Conservation (phyloP, 768 basidiomycete species). For the Pleurotus giganteus region DNA sequence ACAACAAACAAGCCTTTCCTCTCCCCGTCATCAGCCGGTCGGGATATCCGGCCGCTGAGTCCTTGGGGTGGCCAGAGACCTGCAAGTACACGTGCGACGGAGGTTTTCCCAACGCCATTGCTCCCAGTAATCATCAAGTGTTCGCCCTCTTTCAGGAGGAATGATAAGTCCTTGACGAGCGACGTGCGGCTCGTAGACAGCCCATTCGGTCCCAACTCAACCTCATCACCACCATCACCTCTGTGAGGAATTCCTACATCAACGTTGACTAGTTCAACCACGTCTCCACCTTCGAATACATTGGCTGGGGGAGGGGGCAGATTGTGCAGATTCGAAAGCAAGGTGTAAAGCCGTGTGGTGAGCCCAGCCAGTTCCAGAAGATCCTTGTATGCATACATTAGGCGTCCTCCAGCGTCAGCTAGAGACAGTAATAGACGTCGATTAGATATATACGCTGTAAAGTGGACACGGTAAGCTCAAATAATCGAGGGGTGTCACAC, state of each 20-base stretch:
- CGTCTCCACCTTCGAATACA: slow-evolving; percentile 29
- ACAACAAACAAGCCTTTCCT: slow-evolving; percentile 73
- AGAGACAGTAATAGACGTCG: slow-evolving; percentile 87
- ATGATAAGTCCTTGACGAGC: slow-evolving; percentile 68
- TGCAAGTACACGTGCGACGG: slow-evolving; percentile 84
- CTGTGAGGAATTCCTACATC: slow-evolving; percentile 62
- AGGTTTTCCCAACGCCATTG: slow-evolving; percentile 91
- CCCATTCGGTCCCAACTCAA: slow-evolving; percentile 16
- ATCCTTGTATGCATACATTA: slow-evolving; percentile 98
- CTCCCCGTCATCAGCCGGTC: slow-evolving; percentile 36
- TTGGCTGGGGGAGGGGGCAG: slow-evolving; percentile 52
- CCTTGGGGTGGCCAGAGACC: slow-evolving; percentile 79
- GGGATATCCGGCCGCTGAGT: slow-evolving; percentile 25
- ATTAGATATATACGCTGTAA: slow-evolving; percentile 82
- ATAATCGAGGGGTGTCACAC: not conserved
- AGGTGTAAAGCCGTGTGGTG: slow-evolving; percentile 84
- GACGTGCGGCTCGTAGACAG: slow-evolving; percentile 22
- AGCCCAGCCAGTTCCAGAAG: slow-evolving; percentile 93
- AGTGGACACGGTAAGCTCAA: not conserved
- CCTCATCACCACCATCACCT: slow-evolving; percentile 11
- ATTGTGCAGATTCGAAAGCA: slow-evolving; percentile 82
- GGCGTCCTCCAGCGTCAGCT: slow-evolving; percentile 92
- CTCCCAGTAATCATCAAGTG: slow-evolving; percentile 93
- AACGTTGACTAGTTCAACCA: slow-evolving; percentile 65
- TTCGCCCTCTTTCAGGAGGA: slow-evolving; percentile 67